phyloP scores from a whole-genome alignment of 2,329 filamentous ascomycete genomes.

The Claviceps paspali region DNA sequence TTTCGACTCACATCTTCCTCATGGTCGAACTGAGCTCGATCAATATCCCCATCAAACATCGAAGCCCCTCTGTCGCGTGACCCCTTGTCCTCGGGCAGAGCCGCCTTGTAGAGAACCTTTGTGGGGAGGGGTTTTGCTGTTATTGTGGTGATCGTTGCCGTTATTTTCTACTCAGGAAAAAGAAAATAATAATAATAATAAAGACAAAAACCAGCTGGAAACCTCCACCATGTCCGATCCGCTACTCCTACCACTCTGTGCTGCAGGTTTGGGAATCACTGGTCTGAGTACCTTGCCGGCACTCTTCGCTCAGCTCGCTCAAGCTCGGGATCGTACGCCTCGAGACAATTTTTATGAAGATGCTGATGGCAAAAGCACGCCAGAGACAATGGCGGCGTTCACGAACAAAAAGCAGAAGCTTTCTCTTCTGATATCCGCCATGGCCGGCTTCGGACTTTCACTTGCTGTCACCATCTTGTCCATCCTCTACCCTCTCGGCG shows the following conservation, averaged over 20 bases:
- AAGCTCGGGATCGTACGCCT: constrained; percentile 19
- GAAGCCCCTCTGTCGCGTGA: neutral
- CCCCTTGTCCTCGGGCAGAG: neutral
- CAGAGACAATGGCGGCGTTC: constrained; percentile 46
- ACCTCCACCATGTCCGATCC: constrained; percentile 3
- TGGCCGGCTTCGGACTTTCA: constrained; percentile 38
- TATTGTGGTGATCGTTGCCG: too few relatives aligned
- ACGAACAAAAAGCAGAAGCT: constrained; percentile 44
- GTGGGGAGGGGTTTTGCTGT: too few relatives aligned
- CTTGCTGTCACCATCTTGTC: constrained; percentile 40
- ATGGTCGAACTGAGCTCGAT: too few relatives aligned
- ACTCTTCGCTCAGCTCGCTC: constrained; percentile 17
- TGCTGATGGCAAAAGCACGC: constrained; percentile 51
- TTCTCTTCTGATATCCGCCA: constrained; percentile 36
- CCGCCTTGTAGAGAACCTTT: constrained; percentile 3
- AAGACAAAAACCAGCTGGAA: too few relatives aligned
- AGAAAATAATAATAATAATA: too few relatives aligned
- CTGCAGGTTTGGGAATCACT: constrained; percentile 19
- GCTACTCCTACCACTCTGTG: constrained; percentile 14
- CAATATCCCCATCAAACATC: too few relatives aligned
- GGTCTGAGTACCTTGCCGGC: constrained; percentile 23
- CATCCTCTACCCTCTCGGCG: constrained; percentile 20
- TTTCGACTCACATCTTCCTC: too few relatives aligned
- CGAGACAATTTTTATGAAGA: constrained; percentile 47
- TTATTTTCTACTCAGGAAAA: neutral